Evolutionary conservation across 116 monocot species (phyloP), one percentile per base, ranked within the genome.

Genomic region (Papilionanthe hybrid): DNA sequence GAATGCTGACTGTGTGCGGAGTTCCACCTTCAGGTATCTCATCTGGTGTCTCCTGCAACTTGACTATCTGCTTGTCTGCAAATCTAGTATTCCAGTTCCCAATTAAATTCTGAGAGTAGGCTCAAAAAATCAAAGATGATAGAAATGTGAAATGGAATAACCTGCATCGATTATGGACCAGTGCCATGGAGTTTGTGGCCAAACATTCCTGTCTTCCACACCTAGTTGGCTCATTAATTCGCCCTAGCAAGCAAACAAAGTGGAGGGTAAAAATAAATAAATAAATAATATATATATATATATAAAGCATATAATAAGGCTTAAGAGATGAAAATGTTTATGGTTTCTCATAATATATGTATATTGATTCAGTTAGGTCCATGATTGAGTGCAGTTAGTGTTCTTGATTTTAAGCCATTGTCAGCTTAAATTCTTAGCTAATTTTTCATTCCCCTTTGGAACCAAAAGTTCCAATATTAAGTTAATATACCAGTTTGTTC

Each of bases 1-100:
- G 81, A 83, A 99, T 86, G 86, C 99, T 99, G 81, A 95, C 99
- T 4, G 95, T 95, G 72, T 99, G 95, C 27, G 99, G 95, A 67
- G 99, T 95, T 42, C 99, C 99, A 72, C 95, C 95, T 20, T 95
- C 99, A 32, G 95, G 95, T 77, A 99, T 99, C 79, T 99, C 95
- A 86, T 99, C 99, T 32, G 99, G 95, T 22, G 95, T 99, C 78
- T 99, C 99, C 88, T 99, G 99, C 68, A 99, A 85, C 81, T 92
- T 99, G 20, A 99, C 87, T 80, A 95, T 95, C 77, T 99, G 99
- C 82, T 99, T 99, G 72, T 95, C 99, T 53, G 95, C 90, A 88
- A 99, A 95, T 78, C 99, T 99, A 79, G 17, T 78, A 78, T 75
- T 79, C 30, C 76, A 66, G 30, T 69, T 1, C 79, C 75, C 15